Conservation (phyloP, 1,284 basidiomycete species). For the Thecaphora frezii region DNA sequence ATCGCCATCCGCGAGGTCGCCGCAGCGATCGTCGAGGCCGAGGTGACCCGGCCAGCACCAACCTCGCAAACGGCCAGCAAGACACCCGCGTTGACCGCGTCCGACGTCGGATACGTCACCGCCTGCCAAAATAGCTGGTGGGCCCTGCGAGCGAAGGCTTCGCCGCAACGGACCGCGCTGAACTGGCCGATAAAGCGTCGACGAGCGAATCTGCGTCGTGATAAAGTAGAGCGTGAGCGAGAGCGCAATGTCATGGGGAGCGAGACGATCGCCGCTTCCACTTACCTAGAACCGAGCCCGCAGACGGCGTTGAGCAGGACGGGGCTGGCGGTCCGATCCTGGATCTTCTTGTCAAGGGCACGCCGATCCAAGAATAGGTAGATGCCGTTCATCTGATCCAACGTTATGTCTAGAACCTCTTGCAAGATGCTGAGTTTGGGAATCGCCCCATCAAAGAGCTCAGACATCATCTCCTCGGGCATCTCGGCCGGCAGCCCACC, state of each 20-base stretch:
- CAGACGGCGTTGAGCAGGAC: not conserved
- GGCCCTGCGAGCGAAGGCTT: not conserved
- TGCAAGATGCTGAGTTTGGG: not conserved
- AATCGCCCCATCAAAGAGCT: not conserved
- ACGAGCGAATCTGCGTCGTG: not conserved
- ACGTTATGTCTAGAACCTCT: not conserved
- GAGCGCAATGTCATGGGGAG: not conserved
- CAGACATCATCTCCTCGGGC: not conserved
- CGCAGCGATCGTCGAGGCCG: slow-evolving; percentile 17
- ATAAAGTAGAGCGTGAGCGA: too few species aligned
- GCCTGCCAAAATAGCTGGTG: not conserved
- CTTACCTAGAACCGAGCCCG: not conserved
- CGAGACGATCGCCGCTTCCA: not conserved
- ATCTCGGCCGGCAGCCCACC: not conserved
- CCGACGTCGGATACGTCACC: not conserved
- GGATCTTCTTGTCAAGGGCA: not conserved
- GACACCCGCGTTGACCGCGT: not conserved
- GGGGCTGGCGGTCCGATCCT: not conserved
- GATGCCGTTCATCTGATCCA: not conserved
- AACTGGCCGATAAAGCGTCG: not conserved
- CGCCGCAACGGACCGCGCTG: not conserved
- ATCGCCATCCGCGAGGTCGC: slow-evolving; percentile 22
- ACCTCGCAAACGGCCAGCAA: slow-evolving; percentile 22
- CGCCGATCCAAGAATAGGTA: not conserved
- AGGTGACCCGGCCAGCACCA: slow-evolving; percentile 16